Evolutionary conservation across 495 filamentous ascomycete species (phyloP).

Genomic region (Trichoderma gamsii): DNA sequence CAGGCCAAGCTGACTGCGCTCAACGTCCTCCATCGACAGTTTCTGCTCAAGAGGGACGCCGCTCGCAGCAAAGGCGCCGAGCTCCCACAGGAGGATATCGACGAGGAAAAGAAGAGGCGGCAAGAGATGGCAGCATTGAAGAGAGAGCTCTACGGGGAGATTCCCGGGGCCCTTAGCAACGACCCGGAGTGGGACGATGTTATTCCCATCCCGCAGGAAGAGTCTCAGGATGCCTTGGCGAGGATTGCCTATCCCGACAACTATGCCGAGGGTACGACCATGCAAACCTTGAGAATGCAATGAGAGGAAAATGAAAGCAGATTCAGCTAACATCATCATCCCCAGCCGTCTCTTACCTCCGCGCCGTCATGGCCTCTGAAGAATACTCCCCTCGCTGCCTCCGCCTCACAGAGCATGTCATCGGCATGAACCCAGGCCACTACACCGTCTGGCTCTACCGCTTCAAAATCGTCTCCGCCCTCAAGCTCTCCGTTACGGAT

Average conservation of each 20-base stretch:
- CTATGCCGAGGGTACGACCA: slow-evolving; percentile 70
- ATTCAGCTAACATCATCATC: neutral
- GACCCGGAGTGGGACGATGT: slow-evolving; percentile 81
- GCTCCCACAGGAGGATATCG: slow-evolving; percentile 34
- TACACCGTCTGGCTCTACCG: slow-evolving; percentile 99
- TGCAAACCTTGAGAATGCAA: neutral
- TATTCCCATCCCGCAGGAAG: slow-evolving; percentile 73
- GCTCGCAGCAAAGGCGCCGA: slow-evolving; percentile 24
- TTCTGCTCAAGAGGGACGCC: slow-evolving; percentile 25
- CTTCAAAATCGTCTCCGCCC: slow-evolving; percentile 62
- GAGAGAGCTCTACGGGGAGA: slow-evolving; percentile 39
- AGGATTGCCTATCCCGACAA: slow-evolving; percentile 80
- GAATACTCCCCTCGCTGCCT: slow-evolving; percentile 76
- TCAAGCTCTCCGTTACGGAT: slow-evolving; percentile 58
- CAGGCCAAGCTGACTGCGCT: slow-evolving; percentile 26
- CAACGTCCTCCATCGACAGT: slow-evolving; percentile 26
- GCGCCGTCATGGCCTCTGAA: slow-evolving; percentile 84
- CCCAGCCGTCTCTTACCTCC: slow-evolving; percentile 69
- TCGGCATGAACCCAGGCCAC: slow-evolving; percentile 87
- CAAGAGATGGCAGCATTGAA: slow-evolving; percentile 38
- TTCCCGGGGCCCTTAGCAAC: slow-evolving; percentile 48
- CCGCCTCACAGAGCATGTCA: slow-evolving; percentile 80
- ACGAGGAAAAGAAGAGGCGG: slow-evolving; percentile 39
- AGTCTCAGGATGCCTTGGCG: slow-evolving; percentile 74
- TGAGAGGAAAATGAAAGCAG: neutral